Conservation (phyloP, 257 asterid genomes). For the Dorcoceras hygrometricum region DNA sequence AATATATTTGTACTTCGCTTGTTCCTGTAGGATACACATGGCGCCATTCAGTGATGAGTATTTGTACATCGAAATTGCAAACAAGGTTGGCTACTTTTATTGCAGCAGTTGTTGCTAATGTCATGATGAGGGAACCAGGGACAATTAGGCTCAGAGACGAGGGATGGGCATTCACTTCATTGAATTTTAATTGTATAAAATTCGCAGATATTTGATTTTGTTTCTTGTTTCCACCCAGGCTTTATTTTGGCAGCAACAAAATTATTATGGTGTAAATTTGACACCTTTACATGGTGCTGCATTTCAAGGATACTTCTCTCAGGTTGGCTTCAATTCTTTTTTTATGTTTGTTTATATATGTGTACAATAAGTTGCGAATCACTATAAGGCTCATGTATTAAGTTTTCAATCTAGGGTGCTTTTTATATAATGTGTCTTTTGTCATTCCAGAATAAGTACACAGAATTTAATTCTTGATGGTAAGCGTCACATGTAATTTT, state of each 20-base stretch:
- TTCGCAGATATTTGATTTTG: slow-evolving; percentile 14
- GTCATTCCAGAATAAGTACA: slow-evolving; percentile 12
- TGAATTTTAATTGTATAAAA: slow-evolving; percentile 4
- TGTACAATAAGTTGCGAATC: neutral
- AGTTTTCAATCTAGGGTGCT: slow-evolving; percentile 16
- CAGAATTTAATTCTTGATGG: slow-evolving; percentile 13
- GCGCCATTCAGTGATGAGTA: slow-evolving; percentile 98
- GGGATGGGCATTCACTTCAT: neutral
- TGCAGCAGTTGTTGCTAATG: slow-evolving; percentile 8
- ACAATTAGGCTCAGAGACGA: slow-evolving; percentile 3
- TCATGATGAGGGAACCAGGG: slow-evolving; percentile 9
- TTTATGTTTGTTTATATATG: slow-evolving; percentile 12
- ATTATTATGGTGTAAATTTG: slow-evolving; percentile 90
- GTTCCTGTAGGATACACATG: slow-evolving; percentile 84
- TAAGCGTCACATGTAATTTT: neutral
- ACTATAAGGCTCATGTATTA: neutral
- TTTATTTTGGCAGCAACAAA: slow-evolving; percentile 98
- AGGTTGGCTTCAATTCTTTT: slow-evolving; percentile 46
- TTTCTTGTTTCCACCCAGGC: slow-evolving; percentile 55
- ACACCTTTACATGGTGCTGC: slow-evolving; percentile 87
- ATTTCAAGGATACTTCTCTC: slow-evolving; percentile 96
- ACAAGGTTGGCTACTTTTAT: slow-evolving; percentile 52
- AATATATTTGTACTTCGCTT: slow-evolving; percentile 25
- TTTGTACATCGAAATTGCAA: slow-evolving; percentile 81
- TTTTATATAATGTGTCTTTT: neutral